Evolutionary conservation across 768 basidiomycete species (phyloP).

Genomic region (Mycena vitilis): DNA sequence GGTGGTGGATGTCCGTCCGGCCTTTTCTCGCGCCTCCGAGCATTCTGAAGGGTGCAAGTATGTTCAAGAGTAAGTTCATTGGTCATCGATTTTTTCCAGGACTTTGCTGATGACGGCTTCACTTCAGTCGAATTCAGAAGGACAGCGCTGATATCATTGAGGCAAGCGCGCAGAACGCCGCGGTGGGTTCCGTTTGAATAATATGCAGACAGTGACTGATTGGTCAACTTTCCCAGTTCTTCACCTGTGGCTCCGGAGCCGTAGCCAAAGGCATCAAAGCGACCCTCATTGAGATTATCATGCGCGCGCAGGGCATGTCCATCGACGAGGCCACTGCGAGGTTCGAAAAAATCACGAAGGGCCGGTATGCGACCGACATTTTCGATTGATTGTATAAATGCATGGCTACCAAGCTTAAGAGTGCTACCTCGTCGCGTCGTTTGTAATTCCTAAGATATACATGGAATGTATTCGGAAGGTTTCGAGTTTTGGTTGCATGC

Average conservation of each 20-base stretch:
- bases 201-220: background rate
- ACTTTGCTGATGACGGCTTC: background rate
- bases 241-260: constrained; percentile 54
- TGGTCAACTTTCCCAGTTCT: constrained; percentile 44
- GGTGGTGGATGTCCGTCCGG: background rate
- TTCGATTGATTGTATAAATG: constrained; percentile 47
- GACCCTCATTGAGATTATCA: constrained; percentile 50
- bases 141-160: constrained; percentile 47
- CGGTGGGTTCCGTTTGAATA: constrained; percentile 36
- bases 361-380: constrained; percentile 58
- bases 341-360: constrained; percentile 48
- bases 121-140: constrained; percentile 14
- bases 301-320: constrained; percentile 34
- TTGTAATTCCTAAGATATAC: no score
- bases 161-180: constrained; percentile 46
- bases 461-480: no score
- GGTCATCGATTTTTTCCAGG: no score
- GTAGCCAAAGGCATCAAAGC: constrained; percentile 53
- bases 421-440: no score
- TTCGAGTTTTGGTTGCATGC: no score
- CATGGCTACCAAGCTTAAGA: no score
- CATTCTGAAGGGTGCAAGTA: background rate
- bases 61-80: background rate
- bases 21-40: background rate
- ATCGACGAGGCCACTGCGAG: constrained; percentile 44